Percentiles rank a stretch among this genome's conserved stretches.
Conservation (phyloP, 371 early-diverging fungal genomes). For the Mucor circinelloides region DNA sequence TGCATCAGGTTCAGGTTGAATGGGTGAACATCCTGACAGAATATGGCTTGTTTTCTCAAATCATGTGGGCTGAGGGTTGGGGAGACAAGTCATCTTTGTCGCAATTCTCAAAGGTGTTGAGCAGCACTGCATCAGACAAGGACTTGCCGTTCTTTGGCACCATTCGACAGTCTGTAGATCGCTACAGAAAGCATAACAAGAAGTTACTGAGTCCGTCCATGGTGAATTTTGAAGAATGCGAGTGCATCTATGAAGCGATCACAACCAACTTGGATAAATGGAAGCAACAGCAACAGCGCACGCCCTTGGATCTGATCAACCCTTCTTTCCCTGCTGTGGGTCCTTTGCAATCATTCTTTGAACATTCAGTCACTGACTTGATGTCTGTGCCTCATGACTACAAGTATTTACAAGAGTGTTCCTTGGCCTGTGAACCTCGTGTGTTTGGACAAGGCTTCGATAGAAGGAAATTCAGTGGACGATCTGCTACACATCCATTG, state of each 20-base stretch:
- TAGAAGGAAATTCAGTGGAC: neutral
- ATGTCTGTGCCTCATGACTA: constrained; percentile 48
- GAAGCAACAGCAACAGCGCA: neutral
- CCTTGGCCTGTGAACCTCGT: constrained; percentile 60
- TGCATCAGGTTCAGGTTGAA: constrained; percentile 47
- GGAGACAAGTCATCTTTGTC: constrained; percentile 5
- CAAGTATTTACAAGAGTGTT: constrained; percentile 56
- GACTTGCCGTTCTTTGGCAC: constrained; percentile 49
- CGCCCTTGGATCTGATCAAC: neutral
- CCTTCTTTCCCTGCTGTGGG: constrained; percentile 11
- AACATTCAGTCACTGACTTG: constrained; percentile 38
- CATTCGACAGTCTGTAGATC: constrained; percentile 41
- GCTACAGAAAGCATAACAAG: constrained; percentile 29
- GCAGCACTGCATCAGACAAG: neutral
- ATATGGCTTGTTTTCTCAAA: constrained; percentile 49
- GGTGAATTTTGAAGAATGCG: constrained; percentile 48
- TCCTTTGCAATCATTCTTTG: constrained; percentile 48
- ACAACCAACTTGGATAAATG: constrained; percentile 30
- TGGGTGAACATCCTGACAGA: constrained; percentile 65
- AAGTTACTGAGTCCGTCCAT: constrained; percentile 13
- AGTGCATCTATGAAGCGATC: constrained; percentile 43
- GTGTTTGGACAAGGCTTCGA: constrained; percentile 57
- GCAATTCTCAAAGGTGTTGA: constrained; percentile 9
- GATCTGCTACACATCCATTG: neutral
- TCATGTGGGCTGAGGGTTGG: constrained; percentile 38